Conservation (phyloP, 164 flowering plant species). For the Piper betle region DNA sequence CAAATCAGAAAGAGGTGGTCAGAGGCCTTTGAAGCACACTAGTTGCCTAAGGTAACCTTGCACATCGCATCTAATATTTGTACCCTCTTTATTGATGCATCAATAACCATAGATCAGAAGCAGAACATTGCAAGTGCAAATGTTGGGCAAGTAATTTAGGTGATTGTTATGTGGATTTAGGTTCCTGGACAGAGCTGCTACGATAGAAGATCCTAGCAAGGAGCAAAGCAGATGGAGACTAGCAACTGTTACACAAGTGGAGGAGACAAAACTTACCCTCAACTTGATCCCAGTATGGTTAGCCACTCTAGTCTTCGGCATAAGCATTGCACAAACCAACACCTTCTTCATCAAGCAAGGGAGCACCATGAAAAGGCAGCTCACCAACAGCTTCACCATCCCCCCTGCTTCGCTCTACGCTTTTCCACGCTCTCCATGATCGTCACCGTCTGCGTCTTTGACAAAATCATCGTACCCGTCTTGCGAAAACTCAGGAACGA, state of each 20-base stretch:
- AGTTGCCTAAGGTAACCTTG: constrained; percentile 42
- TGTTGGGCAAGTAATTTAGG: background rate
- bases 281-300: constrained; percentile 69
- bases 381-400: constrained; percentile 22
- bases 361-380: constrained; percentile 28
- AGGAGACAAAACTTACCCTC: constrained; percentile 55
- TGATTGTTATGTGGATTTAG: constrained; percentile 16
- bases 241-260: constrained; percentile 53
- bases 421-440: constrained; percentile 35
- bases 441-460: constrained; percentile 34
- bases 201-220: constrained; percentile 18
- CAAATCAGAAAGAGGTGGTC: constrained; percentile 16
- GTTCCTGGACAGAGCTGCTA: constrained; percentile 85
- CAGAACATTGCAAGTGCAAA: background rate
- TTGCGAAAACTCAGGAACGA: constrained; percentile 30
- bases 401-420: constrained; percentile 52
- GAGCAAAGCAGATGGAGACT: constrained; percentile 48
- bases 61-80: background rate
- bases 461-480: constrained; percentile 39
- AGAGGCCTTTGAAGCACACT: constrained; percentile 57
- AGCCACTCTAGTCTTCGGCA: constrained; percentile 36
- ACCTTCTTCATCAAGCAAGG: constrained; percentile 83
- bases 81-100: background rate
- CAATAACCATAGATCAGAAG: background rate
- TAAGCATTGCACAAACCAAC: constrained; percentile 45